Evolutionary conservation across 1,284 basidiomycete genomes (phyloP), one percentile per base, ranked within the genome.

Genomic region (Xanthoconium separans): DNA sequence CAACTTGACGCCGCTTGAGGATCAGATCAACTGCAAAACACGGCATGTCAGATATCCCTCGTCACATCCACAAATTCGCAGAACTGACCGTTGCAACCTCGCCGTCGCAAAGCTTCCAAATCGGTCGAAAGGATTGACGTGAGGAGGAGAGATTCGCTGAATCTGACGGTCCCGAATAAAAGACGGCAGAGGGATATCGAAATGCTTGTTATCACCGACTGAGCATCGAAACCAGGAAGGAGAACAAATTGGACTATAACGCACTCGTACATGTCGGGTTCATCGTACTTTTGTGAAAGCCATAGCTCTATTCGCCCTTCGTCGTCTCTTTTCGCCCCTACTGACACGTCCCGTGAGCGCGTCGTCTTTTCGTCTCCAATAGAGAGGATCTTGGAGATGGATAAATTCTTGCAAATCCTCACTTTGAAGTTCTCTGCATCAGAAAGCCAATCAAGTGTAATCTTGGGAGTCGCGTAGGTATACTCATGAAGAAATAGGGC

Each of bases 41-140:
- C 9, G 30, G 22, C 22, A 7, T 20, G 33, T 24, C 5, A 36
- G 22, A 12, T 16, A 8, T 22, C 20, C 10, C 30, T 31, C 30
- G 6, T 44, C 43, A 12, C 43, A 18, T 20, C 10, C n/a, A 44
- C 11, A 20, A 13, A 12, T 22, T 4, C 9, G 24, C 13, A 16
- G 8, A 47, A 54, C 75, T 27, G 64, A 87, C 89, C 87, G 63
- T 93, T 92, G 65, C 91, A 93, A 2, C 94, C 94, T 57, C 95
- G 80, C 52, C 95, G 79, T 68, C 88, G 90, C 51, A 99, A 74
- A 2, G 91, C 85, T 57, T 84, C 81, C 44, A 98, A 74, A 54
- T 95, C 91, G 0, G 95, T 97, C 0, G 92, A 93, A 12, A 99
- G 79, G 44, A 99, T 92, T 0, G 93, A 95, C 84, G 93, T 92